Conservation (phyloP, 352 stramenopile species). For the Phytophthora aleatoria region DNA sequence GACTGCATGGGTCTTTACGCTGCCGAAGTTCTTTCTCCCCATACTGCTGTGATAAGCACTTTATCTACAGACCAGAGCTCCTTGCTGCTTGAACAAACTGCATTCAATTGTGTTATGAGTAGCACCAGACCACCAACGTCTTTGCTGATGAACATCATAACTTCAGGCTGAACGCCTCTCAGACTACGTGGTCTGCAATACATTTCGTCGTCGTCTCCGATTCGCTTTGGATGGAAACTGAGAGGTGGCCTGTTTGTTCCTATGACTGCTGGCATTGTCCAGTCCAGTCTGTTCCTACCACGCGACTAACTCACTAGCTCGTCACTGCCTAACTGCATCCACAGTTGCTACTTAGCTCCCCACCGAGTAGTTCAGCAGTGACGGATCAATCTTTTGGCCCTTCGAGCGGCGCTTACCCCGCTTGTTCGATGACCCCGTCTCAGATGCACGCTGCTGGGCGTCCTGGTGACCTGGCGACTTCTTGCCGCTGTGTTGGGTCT, state of each 20-base stretch:
- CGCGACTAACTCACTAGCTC: constrained; percentile 26
- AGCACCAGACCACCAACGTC: too few relatives aligned
- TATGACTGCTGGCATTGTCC: constrained; percentile 10
- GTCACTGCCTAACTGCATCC: constrained; percentile 16
- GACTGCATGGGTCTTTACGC: too few relatives aligned
- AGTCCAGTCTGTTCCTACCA: constrained; percentile 25
- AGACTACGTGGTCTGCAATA: too few relatives aligned
- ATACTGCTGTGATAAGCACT: too few relatives aligned
- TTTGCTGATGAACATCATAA: too few relatives aligned
- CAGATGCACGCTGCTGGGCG: constrained; percentile 28
- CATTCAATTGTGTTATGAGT: too few relatives aligned
- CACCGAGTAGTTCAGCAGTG: constrained; percentile 74
- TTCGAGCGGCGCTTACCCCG: constrained; percentile 62
- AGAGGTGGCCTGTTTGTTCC: constrained; percentile 11
- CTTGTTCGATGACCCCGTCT: constrained; percentile 56
- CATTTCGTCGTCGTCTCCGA: not conserved
- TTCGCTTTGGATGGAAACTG: too few relatives aligned
- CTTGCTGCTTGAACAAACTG: too few relatives aligned
- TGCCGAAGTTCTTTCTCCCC: too few relatives aligned
- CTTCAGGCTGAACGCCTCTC: too few relatives aligned
- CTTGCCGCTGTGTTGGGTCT: constrained; percentile 54
- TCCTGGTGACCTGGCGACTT: constrained; percentile 37
- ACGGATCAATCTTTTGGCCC: constrained; percentile 75
- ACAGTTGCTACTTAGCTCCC: constrained; percentile 37
- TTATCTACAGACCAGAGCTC: too few relatives aligned